These are phyloP conservation scores for Elsinoe perseae DNA, from an alignment of 2,329 filamentous ascomycete species.

Conservation along the genomic window DNA sequence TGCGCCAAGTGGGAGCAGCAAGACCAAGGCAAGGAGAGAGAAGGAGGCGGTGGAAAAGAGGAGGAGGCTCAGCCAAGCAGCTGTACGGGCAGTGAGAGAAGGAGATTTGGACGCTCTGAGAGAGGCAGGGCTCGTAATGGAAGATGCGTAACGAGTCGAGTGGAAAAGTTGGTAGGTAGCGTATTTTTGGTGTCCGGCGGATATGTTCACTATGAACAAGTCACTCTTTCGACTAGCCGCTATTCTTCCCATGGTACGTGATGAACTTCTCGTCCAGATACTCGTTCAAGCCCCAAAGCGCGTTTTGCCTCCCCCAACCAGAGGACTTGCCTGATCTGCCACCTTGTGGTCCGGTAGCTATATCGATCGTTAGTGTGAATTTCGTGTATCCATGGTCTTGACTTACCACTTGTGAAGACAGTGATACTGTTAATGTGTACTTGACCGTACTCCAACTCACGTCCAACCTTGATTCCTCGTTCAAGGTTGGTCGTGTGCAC, in stretches of 20 bases:
- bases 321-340: constrained; percentile 22
- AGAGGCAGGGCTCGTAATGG: constrained; percentile 33
- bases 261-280: constrained; percentile 30
- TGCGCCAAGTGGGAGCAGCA: constrained; percentile 80
- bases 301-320: constrained; percentile 25
- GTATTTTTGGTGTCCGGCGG: not conserved
- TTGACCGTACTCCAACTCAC: constrained; percentile 50
- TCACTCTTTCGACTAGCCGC: not conserved
- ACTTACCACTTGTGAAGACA: constrained; percentile 26
- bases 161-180: not conserved
- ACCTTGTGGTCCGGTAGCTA: constrained; percentile 23
- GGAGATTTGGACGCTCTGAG: constrained; percentile 50
- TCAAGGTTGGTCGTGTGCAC: constrained; percentile 64
- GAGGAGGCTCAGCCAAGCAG: constrained; percentile 58
- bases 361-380: not conserved
- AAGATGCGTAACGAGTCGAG: not conserved
- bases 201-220: constrained; percentile 6
- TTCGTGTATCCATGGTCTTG: not conserved
- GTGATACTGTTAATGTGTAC: constrained; percentile 44
- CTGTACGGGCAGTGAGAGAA: constrained; percentile 59
- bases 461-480: constrained; percentile 34
- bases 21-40: constrained; percentile 89
- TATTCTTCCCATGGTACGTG: constrained; percentile 26
- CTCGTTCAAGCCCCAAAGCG: constrained; percentile 22
- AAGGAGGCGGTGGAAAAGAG: constrained; percentile 76